These are phyloP conservation scores for Fusarium pseudoanthophilum DNA, from an alignment of 2,329 filamentous ascomycete species.

Conservation along the genomic window DNA sequence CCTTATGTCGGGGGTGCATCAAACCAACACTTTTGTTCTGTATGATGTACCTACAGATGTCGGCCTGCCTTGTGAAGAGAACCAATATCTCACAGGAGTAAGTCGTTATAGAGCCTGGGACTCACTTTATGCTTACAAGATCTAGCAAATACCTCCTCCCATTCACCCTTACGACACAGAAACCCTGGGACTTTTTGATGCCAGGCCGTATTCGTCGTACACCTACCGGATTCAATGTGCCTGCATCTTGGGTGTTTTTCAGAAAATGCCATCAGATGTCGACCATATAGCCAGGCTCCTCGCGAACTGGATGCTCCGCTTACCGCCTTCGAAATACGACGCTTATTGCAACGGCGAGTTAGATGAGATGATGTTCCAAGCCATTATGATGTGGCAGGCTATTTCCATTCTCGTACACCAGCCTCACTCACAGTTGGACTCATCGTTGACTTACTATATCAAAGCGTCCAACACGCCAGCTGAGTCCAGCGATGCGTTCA, in stretches of 20 bases:
- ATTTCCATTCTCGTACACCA: constrained; percentile 2
- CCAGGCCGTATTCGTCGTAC: background rate
- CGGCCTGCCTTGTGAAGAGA: background rate
- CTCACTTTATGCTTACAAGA: background rate
- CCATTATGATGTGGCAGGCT: constrained; percentile 13
- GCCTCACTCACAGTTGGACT: constrained; percentile 3
- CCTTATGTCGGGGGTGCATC: constrained; percentile 7
- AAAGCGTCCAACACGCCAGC: background rate
- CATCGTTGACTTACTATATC: background rate
- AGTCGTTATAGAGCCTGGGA: background rate
- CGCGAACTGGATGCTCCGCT: constrained; percentile 11
- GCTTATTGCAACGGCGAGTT: background rate
- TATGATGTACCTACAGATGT: background rate
- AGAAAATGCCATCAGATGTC: background rate
- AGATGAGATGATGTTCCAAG: constrained; percentile 13
- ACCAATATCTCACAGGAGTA: background rate
- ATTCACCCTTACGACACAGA: background rate
- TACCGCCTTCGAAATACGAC: background rate
- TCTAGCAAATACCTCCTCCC: background rate
- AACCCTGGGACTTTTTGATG: background rate
- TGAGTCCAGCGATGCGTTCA: background rate
- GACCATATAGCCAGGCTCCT: background rate
- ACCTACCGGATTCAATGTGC: constrained; percentile 7
- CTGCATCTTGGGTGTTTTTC: background rate
- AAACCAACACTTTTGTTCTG: constrained; percentile 1